Evolutionary conservation across 306 rosid genomes (phyloP).

Genomic region (Cucumis cinereus): DNA sequence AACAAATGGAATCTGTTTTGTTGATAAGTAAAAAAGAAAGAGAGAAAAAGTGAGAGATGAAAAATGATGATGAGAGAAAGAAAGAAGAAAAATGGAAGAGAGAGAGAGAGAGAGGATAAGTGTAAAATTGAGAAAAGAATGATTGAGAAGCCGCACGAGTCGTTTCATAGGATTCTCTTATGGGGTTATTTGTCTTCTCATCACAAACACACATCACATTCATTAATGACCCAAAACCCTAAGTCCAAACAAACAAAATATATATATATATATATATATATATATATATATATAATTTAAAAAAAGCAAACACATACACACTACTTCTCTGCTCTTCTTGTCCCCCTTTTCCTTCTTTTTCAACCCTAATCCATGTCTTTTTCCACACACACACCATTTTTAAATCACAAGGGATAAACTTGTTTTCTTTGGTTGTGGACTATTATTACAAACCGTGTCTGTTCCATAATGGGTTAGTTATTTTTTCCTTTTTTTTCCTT

Average conservation of each 20-base stretch:
- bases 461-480: background rate
- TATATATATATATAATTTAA: no score
- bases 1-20: no score
- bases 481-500: no score
- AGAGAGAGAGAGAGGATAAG: background rate
- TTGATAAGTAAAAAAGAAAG: no score
- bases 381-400: background rate
- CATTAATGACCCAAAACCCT: background rate
- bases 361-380: background rate
- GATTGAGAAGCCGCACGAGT: conserved; percentile 11
- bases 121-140: background rate
- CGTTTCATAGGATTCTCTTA: conserved; percentile 10
- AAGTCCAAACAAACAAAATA: background rate
- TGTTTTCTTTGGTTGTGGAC: background rate
- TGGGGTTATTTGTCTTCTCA: background rate
- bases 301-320: background rate
- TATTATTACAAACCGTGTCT: background rate
- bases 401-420: background rate
- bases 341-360: background rate
- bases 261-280: background rate
- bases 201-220: background rate
- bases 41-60: no score
- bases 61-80: no score
- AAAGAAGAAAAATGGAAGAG: background rate
- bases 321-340: background rate